Percentiles rank a stretch among this genome's conserved stretches.
Conservation (phyloP, 306 rosid species). For the Castanea sativa region DNA sequence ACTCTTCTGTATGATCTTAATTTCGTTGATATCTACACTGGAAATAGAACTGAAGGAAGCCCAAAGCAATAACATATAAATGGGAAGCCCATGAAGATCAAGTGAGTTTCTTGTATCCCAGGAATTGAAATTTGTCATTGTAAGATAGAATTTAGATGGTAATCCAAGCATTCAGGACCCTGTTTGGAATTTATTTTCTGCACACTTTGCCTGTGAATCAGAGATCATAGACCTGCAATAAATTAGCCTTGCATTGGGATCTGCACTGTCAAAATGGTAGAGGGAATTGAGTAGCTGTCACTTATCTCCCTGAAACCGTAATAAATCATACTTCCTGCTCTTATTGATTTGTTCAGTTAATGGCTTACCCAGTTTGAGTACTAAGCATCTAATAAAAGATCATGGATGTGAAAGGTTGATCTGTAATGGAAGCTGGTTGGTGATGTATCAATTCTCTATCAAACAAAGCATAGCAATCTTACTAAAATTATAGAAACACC, state of each 20-base stretch:
- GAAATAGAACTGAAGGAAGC: constrained; percentile 57
- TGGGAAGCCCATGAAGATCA: constrained; percentile 23
- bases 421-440: not conserved
- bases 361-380: not conserved
- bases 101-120: constrained; percentile 38
- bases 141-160: constrained; percentile 25
- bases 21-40: constrained; percentile 69
- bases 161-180: constrained; percentile 13
- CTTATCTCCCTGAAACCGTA: not conserved
- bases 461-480: constrained; percentile 14
- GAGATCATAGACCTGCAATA: constrained; percentile 6
- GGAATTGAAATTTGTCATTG: constrained; percentile 7
- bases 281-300: not conserved
- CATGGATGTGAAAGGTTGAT: not conserved
- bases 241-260: constrained; percentile 7
- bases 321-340: not conserved
- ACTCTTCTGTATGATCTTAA: constrained; percentile 84
- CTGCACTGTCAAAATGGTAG: constrained; percentile 6
- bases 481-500: not conserved
- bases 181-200: constrained; percentile 9
- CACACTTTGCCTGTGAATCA: constrained; percentile 4
- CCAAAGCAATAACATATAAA: constrained; percentile 10
- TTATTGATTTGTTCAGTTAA: not conserved
- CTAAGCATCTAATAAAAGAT: not conserved
- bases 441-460: not conserved